A percentile compares a stretch with the other conserved stretches of the same genome.
Evolutionary conservation across 2,329 filamentous ascomycete species (phyloP).

Genomic region (Bipolaris zeicola): DNA sequence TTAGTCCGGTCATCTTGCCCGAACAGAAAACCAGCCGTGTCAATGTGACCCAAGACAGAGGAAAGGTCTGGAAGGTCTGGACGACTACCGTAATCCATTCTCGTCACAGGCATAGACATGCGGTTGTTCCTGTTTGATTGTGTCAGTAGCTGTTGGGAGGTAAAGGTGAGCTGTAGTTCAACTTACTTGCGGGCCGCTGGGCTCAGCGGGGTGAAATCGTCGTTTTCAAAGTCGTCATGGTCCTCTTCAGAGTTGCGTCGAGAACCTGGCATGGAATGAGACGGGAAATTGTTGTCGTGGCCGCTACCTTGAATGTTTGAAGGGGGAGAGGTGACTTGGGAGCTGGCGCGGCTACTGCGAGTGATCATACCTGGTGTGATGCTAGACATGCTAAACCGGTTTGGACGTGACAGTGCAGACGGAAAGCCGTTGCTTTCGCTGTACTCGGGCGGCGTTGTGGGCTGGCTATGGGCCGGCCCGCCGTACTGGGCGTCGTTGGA

Average conservation of each 20-base stretch:
- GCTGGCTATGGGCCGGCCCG: slow-evolving; percentile 77
- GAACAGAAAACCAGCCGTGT: slow-evolving; percentile 85
- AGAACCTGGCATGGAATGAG: slow-evolving; percentile 84
- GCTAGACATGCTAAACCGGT: slow-evolving; percentile 87
- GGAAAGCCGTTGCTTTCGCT: slow-evolving; percentile 79
- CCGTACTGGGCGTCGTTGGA: slow-evolving; percentile 76
- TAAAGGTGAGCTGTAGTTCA: slow-evolving; percentile 11
- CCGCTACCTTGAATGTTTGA: slow-evolving; percentile 43
- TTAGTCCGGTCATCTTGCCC: slow-evolving; percentile 67
- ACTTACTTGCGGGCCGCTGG: slow-evolving; percentile 47
- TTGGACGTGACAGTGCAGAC: slow-evolving; percentile 79
- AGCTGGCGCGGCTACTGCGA: slow-evolving; percentile 75
- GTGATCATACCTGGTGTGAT: slow-evolving; percentile 66
- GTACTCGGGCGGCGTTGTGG: slow-evolving; percentile 94
- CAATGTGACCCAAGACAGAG: slow-evolving; percentile 74
- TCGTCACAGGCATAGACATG: slow-evolving; percentile 90
- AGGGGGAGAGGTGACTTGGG: slow-evolving; percentile 79
- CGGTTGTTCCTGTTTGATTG: slow-evolving; percentile 70
- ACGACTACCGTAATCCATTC: slow-evolving; percentile 69
- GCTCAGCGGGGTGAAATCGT: slow-evolving; percentile 55
- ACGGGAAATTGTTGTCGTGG: slow-evolving; percentile 68
- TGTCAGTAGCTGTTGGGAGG: slow-evolving; percentile 14
- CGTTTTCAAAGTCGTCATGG: slow-evolving; percentile 83
- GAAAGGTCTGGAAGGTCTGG: slow-evolving; percentile 52
- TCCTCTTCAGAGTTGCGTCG: slow-evolving; percentile 87